phyloP scores from a whole-genome alignment of 305 asterid species.

The Andrographis paniculata region DNA sequence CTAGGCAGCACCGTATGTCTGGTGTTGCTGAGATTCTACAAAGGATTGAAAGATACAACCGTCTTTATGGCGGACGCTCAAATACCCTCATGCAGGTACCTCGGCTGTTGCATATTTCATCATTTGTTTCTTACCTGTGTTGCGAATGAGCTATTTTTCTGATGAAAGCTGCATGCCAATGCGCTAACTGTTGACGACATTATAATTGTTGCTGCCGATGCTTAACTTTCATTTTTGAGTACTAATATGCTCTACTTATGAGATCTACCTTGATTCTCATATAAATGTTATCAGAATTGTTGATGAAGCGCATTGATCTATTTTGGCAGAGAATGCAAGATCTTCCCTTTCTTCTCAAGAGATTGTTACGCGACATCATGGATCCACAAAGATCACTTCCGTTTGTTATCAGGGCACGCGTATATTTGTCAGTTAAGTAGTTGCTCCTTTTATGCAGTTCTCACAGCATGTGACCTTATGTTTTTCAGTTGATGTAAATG shows the following conservation, averaged over 20 bases:
- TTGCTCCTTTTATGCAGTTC: conserved; percentile 13
- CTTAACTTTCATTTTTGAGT: neutral
- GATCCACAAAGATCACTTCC: conserved; percentile 91
- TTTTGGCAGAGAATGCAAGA: conserved; percentile 78
- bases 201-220: neutral
- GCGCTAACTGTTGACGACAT: too few species aligned
- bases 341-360: conserved; percentile 90
- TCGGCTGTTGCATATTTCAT: conserved; percentile 12
- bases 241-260: neutral
- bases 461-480: neutral
- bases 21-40: conserved; percentile 43
- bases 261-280: neutral
- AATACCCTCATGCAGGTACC: conserved; percentile 75
- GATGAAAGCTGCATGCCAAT: too few species aligned
- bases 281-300: conserved; percentile 6
- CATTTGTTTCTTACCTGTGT: conserved; percentile 4
- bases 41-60: conserved; percentile 64
- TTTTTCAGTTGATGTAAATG: neutral
- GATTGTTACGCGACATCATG: conserved; percentile 66
- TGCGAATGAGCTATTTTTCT: neutral
- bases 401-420: conserved; percentile 61
- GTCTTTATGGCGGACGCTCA: conserved; percentile 45
- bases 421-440: conserved; percentile 73
- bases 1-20: conserved; percentile 34
- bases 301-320: conserved; percentile 11